These are phyloP conservation scores for Phytophthora multivora DNA, from an alignment of 352 stramenopile species.

Conservation along the genomic window DNA sequence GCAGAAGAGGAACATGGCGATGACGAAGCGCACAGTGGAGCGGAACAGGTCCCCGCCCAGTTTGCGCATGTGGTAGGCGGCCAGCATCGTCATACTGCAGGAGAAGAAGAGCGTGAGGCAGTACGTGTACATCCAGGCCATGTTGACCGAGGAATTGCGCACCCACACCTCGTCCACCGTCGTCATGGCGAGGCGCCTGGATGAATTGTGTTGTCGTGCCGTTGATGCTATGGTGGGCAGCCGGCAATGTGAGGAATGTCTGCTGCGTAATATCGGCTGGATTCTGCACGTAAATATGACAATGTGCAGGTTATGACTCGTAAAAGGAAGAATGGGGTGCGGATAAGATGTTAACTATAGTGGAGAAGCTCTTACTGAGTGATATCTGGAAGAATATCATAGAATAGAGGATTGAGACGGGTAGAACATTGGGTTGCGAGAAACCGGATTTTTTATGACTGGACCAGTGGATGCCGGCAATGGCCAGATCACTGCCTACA, in stretches of 20 bases:
- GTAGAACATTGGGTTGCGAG: too few species aligned
- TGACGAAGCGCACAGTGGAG: constrained; percentile 78
- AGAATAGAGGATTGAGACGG: too few species aligned
- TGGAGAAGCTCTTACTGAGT: too few species aligned
- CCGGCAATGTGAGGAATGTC: constrained; percentile 6
- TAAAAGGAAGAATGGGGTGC: neutral
- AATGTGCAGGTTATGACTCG: neutral
- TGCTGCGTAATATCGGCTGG: neutral
- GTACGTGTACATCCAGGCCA: constrained; percentile 75
- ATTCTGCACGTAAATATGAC: neutral
- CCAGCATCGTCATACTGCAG: constrained; percentile 56
- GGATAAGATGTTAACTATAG: too few species aligned
- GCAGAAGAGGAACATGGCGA: constrained; percentile 62
- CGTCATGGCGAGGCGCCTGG: constrained; percentile 13
- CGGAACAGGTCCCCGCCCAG: constrained; percentile 67
- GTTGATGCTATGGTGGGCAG: neutral
- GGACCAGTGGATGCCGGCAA: too few species aligned
- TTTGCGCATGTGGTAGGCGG: constrained; percentile 66
- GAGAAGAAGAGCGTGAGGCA: constrained; percentile 55
- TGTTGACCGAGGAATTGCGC: constrained; percentile 36
- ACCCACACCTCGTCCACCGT: constrained; percentile 23
- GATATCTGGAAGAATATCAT: too few species aligned
- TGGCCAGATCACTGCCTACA: too few species aligned
- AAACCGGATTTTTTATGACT: too few species aligned
- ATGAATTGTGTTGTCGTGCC: constrained; percentile 1